Evolutionary conservation across 2,329 filamentous ascomycete species (phyloP), one percentile per base, ranked within the genome.

Genomic region (Fonsecaea monophora): DNA sequence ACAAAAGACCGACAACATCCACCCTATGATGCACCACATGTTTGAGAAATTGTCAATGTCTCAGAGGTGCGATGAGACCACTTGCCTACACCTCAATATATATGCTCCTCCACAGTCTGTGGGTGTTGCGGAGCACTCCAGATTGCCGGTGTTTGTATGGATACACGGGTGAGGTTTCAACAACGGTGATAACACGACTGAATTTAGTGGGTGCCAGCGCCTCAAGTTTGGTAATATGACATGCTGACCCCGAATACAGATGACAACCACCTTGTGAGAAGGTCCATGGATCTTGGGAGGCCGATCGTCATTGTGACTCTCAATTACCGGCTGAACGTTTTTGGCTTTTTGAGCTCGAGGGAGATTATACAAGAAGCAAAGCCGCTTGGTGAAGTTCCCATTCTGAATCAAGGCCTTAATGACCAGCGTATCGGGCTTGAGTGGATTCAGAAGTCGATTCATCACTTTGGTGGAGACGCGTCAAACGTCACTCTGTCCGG

Each of bases 1-100:
- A n/a, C 59, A 61, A n/a, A 76, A 94, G 91, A 90, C 90, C 94
- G 74, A 94, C 90, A 38, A 85, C 85, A 73, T 92, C 93, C 54
- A 94, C 92, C 1, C 88, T 89, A 74, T 91, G 90, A 61, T 94
- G 82, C 69, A 94, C 84, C 56, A 93, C 91, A 35, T 61, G 48
- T 61, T 53, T 40, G 38, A 45, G 57, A 40, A 53, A 60, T 15
- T 60, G 25, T 48, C 42, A 6, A 38, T 38, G n/a, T 35, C 45
- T 4, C 42, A 54, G 40, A 58, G 53, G 38, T 50, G 18, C 35
- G 34, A 15, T 8, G 55, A 62, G 50, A 34, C 45, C 53, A 62
- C 37, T 21, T 66, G 64, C 53, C 53, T 66, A 4, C 25, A 48
- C 12, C 59, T 66, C 32, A 66, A 55, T 15, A 34, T 66, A 8